These are phyloP conservation scores for Schwanniomyces vanrijiae DNA, from an alignment of 805 yeast species.

Conservation along the genomic window DNA sequence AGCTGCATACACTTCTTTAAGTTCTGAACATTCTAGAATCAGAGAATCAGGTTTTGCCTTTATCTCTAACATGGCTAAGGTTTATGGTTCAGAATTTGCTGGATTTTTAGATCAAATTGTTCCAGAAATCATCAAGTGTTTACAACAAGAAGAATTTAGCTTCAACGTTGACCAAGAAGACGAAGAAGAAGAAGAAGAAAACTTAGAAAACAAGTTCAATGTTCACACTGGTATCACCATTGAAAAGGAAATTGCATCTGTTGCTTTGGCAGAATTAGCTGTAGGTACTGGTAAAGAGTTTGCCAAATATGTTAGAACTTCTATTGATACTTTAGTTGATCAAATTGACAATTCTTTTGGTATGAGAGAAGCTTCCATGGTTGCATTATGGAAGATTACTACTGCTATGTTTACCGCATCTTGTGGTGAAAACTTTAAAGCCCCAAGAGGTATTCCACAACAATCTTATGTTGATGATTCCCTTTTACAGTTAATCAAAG, in stretches of 20 bases:
- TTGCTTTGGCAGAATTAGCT: conserved; percentile 86
- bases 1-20: conserved; percentile 79
- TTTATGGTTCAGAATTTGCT: conserved; percentile 86
- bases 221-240: conserved; percentile 94
- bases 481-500: conserved; percentile 57
- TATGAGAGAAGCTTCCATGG: conserved; percentile 82
- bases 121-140: conserved; percentile 80
- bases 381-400: conserved; percentile 79
- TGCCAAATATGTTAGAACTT: conserved; percentile 70
- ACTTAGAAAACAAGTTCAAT: conserved; percentile 68
- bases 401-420: conserved; percentile 63
- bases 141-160: conserved; percentile 84
- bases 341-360: conserved; percentile 88
- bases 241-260: conserved; percentile 94
- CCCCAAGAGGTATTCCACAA: conserved; percentile 64
- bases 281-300: conserved; percentile 81
- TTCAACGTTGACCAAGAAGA: conserved; percentile 52
- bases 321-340: conserved; percentile 61
- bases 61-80: conserved; percentile 90
- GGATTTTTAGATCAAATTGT: conserved; percentile 80
- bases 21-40: conserved; percentile 76
- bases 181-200: conserved; percentile 56
- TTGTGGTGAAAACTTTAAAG: conserved; percentile 46
- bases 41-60: conserved; percentile 95
- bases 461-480: conserved; percentile 59